phyloP scores from a whole-genome alignment of 257 asterid genomes.

The Oldenlandia corymbosa region DNA sequence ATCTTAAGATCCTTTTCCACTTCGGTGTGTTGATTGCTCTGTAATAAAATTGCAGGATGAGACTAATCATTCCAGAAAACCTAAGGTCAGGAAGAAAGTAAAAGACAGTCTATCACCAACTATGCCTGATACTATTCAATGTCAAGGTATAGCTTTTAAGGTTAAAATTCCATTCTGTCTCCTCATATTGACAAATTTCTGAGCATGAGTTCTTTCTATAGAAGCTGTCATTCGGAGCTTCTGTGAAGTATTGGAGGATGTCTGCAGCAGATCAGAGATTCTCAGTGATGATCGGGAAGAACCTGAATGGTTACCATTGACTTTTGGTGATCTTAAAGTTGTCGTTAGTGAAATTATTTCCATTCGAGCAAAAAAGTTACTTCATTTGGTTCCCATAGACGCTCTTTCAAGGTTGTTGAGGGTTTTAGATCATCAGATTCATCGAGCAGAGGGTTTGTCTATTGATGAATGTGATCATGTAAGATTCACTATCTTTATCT shows the following conservation, averaged over 20 bases:
- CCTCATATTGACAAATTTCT: conserved; percentile 1
- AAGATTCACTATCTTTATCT: conserved; percentile 35
- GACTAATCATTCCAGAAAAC: conserved; percentile 63
- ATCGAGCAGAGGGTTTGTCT: conserved; percentile 93
- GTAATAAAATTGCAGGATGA: conserved; percentile 51
- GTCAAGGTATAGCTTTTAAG: conserved; percentile 56
- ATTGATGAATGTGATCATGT: conserved; percentile 76
- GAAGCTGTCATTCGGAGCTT: conserved; percentile 65
- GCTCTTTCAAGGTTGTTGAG: conserved; percentile 64
- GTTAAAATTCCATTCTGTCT: background rate
- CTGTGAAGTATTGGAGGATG: conserved; percentile 69
- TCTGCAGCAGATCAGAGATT: conserved; percentile 68
- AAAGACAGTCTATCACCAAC: conserved; percentile 42
- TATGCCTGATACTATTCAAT: conserved; percentile 50
- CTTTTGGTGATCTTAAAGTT: conserved; percentile 63
- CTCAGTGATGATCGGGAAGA: conserved; percentile 77
- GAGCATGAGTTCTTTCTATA: conserved; percentile 25
- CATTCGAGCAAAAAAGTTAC: conserved; percentile 56
- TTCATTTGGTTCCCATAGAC: conserved; percentile 68
- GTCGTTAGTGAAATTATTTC: conserved; percentile 77
- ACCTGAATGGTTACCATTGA: conserved; percentile 69
- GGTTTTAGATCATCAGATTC: conserved; percentile 90
- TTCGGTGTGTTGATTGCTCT: conserved; percentile 13
- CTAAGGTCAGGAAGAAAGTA: conserved; percentile 62
- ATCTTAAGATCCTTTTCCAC: conserved; percentile 13